phyloP scores from a whole-genome alignment of 2,329 filamentous ascomycete genomes.

The Chaetomium olivaceum region DNA sequence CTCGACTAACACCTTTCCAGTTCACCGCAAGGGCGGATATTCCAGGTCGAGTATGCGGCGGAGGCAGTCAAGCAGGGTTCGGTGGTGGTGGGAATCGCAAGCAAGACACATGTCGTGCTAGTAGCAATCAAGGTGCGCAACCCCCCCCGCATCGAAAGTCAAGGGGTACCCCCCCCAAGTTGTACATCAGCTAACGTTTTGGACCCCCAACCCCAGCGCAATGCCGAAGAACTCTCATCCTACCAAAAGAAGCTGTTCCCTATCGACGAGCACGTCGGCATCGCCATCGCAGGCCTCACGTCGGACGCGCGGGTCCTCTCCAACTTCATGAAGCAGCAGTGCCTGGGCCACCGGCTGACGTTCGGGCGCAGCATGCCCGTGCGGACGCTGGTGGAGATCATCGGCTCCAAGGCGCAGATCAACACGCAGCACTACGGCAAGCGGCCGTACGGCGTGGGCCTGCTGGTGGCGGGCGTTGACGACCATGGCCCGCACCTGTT shows the following conservation, averaged over 20 bases:
- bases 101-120: constrained; percentile 96
- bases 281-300: constrained; percentile 94
- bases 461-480: constrained; percentile 91
- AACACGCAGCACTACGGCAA: constrained; percentile 98
- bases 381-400: constrained; percentile 84
- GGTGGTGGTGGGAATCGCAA: constrained; percentile 93
- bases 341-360: constrained; percentile 89
- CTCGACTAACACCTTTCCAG: constrained; percentile 49
- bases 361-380: constrained; percentile 93
- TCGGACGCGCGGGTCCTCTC: constrained; percentile 98
- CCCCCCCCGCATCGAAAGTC: neutral
- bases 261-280: constrained; percentile 91
- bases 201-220: constrained; percentile 63
- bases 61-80: constrained; percentile 99
- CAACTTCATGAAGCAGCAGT: constrained; percentile 99
- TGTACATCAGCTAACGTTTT: constrained; percentile 9
- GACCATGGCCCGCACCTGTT: constrained; percentile 93
- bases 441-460: constrained; percentile 91
- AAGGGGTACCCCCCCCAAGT: neutral
- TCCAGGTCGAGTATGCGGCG: constrained; percentile 98
- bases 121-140: constrained; percentile 85
- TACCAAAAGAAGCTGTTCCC: constrained; percentile 99
- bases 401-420: constrained; percentile 93
- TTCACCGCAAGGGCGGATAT: constrained; percentile 98
- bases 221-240: constrained; percentile 97